These are phyloP conservation scores for Cucumis hystrix DNA, from an alignment of 306 rosid species.

Conservation along the genomic window DNA sequence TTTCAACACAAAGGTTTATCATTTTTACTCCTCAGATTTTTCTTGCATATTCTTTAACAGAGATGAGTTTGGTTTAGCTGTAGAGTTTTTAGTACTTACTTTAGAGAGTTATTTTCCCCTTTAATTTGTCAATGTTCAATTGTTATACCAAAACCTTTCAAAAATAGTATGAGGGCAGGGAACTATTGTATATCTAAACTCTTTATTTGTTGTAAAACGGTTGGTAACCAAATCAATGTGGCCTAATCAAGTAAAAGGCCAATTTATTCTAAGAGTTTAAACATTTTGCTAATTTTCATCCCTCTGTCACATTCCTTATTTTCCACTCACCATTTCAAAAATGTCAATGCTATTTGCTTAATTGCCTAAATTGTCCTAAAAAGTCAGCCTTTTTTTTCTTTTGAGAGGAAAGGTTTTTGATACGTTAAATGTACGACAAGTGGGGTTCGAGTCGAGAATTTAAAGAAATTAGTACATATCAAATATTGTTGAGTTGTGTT, in stretches of 20 bases:
- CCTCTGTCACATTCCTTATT: neutral
- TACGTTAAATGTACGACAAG: no score
- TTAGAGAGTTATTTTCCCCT: neutral
- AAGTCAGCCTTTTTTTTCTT: no score
- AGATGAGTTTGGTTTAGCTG: neutral
- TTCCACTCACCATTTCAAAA: neutral
- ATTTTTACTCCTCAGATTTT: slow-evolving; percentile 2
- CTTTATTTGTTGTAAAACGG: slow-evolving; percentile 3
- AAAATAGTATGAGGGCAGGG: neutral
- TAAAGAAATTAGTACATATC: no score
- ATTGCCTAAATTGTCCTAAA: no score
- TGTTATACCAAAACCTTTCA: slow-evolving; percentile 7
- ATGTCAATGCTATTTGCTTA: no score
- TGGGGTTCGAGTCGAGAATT: no score
- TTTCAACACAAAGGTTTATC: neutral
- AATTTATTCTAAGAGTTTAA: neutral
- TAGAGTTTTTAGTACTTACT: neutral
- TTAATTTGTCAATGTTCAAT: neutral
- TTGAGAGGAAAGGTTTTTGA: no score
- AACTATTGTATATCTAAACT: slow-evolving; percentile 2
- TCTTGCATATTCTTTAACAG: slow-evolving; percentile 9
- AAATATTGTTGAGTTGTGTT: no score
- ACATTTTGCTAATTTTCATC: neutral
- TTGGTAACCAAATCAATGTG: neutral
- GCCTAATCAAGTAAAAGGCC: slow-evolving; percentile 2